Evolutionary conservation across 1,139 yeast species (phyloP).

Genomic region (Pichia sp.): DNA sequence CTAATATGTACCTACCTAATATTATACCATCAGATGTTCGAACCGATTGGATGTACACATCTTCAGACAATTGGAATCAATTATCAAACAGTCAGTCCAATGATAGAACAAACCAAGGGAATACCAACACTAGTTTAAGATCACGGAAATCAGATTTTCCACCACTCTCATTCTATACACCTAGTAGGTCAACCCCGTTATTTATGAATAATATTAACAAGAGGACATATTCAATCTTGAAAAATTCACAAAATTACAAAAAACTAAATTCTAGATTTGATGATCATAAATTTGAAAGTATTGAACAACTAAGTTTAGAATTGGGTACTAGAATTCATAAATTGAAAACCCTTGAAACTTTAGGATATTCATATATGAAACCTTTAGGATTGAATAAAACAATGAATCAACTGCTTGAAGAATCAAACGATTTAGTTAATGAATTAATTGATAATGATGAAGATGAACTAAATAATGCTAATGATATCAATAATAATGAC

Average conservation of each 20-base stretch:
- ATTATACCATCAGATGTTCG: constrained; percentile 40
- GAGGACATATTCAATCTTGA: background rate
- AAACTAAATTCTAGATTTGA: constrained; percentile 7
- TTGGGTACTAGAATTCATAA: constrained; percentile 28
- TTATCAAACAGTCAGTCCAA: background rate
- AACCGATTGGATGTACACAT: constrained; percentile 34
- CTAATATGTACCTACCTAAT: constrained; percentile 42
- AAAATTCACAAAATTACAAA: constrained; percentile 1
- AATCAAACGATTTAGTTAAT: constrained; percentile 7
- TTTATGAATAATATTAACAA: constrained; percentile 2
- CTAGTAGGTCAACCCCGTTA: constrained; percentile 9
- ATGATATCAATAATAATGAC: background rate
- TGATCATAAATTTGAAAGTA: constrained; percentile 7
- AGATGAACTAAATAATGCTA: background rate
- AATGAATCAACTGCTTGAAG: constrained; percentile 35
- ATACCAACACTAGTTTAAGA: background rate
- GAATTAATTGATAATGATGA: constrained; percentile 1
- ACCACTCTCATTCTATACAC: constrained; percentile 15
- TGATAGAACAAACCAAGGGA: background rate
- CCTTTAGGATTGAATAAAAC: constrained; percentile 56
- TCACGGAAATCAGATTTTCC: constrained; percentile 12
- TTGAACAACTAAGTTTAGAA: constrained; percentile 26
- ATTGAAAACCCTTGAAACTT: constrained; percentile 37
- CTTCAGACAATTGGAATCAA: constrained; percentile 7
- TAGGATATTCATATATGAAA: constrained; percentile 44